Evolutionary conservation across 2,329 filamentous ascomycete species (phyloP).

Genomic region (Hypomyces rosellus): DNA sequence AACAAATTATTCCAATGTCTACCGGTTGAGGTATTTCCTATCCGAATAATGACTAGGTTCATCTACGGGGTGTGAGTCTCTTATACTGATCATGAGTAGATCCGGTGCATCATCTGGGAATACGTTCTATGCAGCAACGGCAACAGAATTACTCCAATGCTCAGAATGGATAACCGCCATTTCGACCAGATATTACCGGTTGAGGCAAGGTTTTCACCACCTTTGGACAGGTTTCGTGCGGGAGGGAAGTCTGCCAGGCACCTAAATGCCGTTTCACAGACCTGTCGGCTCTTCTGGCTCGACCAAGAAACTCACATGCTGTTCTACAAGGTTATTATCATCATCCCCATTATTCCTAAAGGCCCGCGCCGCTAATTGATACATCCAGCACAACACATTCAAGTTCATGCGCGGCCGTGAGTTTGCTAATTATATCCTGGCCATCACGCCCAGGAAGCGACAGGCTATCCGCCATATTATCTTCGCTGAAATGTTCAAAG

Average conservation of each 20-base stretch:
- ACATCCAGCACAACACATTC: not conserved
- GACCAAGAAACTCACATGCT: not conserved
- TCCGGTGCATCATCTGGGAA: conserved; percentile 1
- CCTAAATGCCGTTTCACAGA: not conserved
- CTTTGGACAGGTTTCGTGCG: too few relatives aligned
- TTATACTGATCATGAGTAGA: not conserved
- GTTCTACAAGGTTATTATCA: not conserved
- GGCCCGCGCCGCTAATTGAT: too few relatives aligned
- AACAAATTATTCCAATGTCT: too few relatives aligned
- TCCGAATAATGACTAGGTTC: too few relatives aligned
- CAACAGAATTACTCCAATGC: not conserved
- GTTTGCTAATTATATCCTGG: not conserved
- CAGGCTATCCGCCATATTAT: too few relatives aligned
- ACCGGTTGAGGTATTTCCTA: too few relatives aligned
- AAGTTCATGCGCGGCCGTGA: too few relatives aligned
- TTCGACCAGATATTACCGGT: not conserved
- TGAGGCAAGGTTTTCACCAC: not conserved
- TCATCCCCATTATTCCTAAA: too few relatives aligned
- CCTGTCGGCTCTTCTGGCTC: conserved; percentile 1
- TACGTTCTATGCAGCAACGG: not conserved
- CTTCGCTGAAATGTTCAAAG: too few relatives aligned
- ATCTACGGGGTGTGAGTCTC: not conserved
- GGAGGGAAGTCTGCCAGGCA: too few relatives aligned
- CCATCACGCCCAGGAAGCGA: too few relatives aligned
- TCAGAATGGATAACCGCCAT: too few relatives aligned